phyloP scores from a whole-genome alignment of 352 stramenopile genomes.

The Pythium aquatile region DNA sequence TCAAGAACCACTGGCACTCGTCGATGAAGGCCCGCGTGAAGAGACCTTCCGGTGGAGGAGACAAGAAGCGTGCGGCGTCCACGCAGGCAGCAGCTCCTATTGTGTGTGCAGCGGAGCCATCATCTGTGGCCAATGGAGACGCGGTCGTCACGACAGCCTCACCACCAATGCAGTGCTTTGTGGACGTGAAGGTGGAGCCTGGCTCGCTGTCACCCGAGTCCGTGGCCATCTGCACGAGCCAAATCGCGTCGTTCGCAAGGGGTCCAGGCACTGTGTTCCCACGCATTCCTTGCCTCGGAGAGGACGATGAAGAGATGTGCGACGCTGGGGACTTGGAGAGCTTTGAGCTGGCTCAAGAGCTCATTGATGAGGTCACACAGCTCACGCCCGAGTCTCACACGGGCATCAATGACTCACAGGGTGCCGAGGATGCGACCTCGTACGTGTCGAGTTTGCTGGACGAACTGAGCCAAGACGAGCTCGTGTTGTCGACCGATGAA shows the following conservation, averaged over 20 bases:
- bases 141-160: not conserved
- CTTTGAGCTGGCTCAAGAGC: conserved; percentile 18
- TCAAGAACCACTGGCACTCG: conserved; percentile 98
- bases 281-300: not conserved
- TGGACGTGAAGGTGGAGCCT: conserved; percentile 19
- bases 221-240: conserved; percentile 30
- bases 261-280: not conserved
- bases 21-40: conserved; percentile 70
- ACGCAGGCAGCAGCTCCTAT: not conserved
- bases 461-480: conserved; percentile 14
- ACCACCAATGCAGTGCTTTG: not conserved
- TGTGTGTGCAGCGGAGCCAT: not conserved
- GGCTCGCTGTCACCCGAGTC: conserved; percentile 35
- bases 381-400: not conserved
- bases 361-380: conserved; percentile 18
- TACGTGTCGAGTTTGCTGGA: conserved; percentile 13
- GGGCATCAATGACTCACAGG: not conserved
- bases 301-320: not conserved
- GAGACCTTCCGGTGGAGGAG: conserved; percentile 4
- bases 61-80: not conserved
- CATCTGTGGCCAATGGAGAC: conserved; percentile 3
- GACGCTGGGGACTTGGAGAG: not conserved
- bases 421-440: not conserved
- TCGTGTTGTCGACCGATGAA: conserved; percentile 20
- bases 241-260: not conserved